Base-by-base conservation (phyloP, 2,329 filamentous ascomycete species). In the Exophiala mesophila region DNA sequence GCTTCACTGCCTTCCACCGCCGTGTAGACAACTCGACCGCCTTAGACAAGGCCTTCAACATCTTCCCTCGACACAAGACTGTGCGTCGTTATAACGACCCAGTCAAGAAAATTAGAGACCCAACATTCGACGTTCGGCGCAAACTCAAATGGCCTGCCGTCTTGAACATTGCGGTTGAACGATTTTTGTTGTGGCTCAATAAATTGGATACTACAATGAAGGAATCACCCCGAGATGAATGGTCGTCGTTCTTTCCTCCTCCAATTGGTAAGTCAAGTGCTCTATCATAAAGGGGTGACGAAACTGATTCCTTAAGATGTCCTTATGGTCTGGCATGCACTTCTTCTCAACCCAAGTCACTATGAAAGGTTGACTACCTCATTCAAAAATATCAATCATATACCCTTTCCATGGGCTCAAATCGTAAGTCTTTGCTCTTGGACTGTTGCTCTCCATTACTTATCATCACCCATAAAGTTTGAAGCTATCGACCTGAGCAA, bases 281-380 rank as follows among this genome's bases (percentile, higher is more conserved):
- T n/a, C n/a, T n/a, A n/a, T n/a, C n/a, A n/a, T n/a, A n/a, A n/a
- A n/a, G n/a, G n/a, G n/a, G n/a, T n/a, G n/a, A n/a, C n/a, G n/a
- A n/a, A n/a, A n/a, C n/a, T n/a, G n/a, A n/a, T n/a, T n/a, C n/a
- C n/a, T n/a, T n/a, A 57, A 21, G 64, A 66, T 48, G 41, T 66
- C 1, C 36, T 66, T 3, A 63, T 65, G 61, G 59, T 64, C 1
- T 67, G 63, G 63, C 64, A 67, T 35, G 52, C 63, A 0, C 58
- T 60, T 5, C 48, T 66, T 24, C 50, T 65, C 3, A 66, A 67
- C 20, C 61, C 63, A 1, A 43, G 33, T 1, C 16, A 54, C 1
- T 60, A 58, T 30, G 9, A 37, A 44, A 26, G 2, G 16, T 55
- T 43, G 45, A 23, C 24, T 20, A 20, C 30, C 24, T 6, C n/a